These are phyloP conservation scores for Apiotrichum porosum DNA, from an alignment of 1,284 basidiomycete genomes.

Conservation along the genomic window DNA sequence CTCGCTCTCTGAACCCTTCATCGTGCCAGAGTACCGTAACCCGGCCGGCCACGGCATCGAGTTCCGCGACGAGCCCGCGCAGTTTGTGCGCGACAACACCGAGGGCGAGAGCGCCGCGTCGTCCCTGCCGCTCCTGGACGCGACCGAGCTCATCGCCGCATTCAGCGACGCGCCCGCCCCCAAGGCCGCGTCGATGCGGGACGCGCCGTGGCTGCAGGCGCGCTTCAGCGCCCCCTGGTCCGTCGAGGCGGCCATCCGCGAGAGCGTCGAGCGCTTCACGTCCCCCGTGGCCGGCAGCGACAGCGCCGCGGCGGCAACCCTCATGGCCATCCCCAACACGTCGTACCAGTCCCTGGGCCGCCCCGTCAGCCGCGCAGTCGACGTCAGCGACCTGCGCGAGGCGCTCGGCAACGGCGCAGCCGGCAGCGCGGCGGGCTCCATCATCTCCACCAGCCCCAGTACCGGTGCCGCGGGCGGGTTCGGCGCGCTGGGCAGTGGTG, in stretches of 20 bases:
- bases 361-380: constrained; percentile 59
- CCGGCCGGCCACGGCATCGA: constrained; percentile 7
- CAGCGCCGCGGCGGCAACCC: constrained; percentile 9
- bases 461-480: background rate
- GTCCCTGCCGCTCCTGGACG: constrained; percentile 50
- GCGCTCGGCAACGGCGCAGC: constrained; percentile 52
- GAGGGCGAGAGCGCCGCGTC: constrained; percentile 35
- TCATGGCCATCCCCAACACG: constrained; percentile 83
- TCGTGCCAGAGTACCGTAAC: constrained; percentile 29
- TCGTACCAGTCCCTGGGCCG: constrained; percentile 73
- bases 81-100: constrained; percentile 33
- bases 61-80: constrained; percentile 29
- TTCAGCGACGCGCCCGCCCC: constrained; percentile 56
- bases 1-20: constrained; percentile 35
- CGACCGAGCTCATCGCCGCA: constrained; percentile 55
- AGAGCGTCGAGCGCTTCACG: constrained; percentile 54
- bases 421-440: background rate
- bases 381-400: constrained; percentile 77
- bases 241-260: constrained; percentile 64
- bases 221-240: constrained; percentile 64
- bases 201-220: constrained; percentile 56
- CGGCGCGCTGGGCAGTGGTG: background rate
- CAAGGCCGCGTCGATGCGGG: constrained; percentile 61
- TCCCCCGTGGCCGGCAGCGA: background rate
- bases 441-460: background rate